Percentiles rank a stretch among this genome's conserved stretches.
These are phyloP conservation scores for Dactylonectria estremocensis DNA, from an alignment of 2,329 filamentous ascomycete species.

Conservation along the genomic window DNA sequence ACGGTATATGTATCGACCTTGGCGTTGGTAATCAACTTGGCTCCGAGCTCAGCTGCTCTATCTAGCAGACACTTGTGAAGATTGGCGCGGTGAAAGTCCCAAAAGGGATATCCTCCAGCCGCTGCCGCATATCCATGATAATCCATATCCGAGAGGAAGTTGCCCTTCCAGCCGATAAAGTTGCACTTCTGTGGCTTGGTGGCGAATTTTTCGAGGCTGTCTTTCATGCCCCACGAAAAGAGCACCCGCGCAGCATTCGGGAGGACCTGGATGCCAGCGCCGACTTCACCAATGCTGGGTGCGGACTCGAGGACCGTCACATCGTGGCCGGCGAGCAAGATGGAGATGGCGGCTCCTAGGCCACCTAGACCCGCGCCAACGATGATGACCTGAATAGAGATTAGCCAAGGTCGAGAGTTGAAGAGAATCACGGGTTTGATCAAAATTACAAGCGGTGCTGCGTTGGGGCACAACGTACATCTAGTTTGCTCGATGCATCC, in stretches of 20 bases:
- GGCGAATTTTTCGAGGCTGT: constrained; percentile 35
- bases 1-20: constrained; percentile 31
- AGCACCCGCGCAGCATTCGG: constrained; percentile 45
- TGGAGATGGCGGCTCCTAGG: constrained; percentile 43
- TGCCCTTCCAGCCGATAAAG: constrained; percentile 47
- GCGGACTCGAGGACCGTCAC: constrained; percentile 47
- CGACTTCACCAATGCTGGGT: constrained; percentile 44
- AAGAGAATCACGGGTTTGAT: background rate
- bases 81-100: constrained; percentile 66
- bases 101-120: constrained; percentile 54
- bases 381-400: constrained; percentile 31
- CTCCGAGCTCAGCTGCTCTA: constrained; percentile 57
- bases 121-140: constrained; percentile 41
- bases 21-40: constrained; percentile 50
- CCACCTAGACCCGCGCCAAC: constrained; percentile 48
- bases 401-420: constrained; percentile 1
- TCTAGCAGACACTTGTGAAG: constrained; percentile 60
- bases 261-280: constrained; percentile 47
- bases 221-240: constrained; percentile 43
- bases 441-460: background rate
- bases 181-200: constrained; percentile 46
- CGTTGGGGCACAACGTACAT: constrained; percentile 20
- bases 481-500: constrained; percentile 29
- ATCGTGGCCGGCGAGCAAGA: constrained; percentile 44
- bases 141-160: constrained; percentile 44